Percentiles rank a stretch among this genome's conserved stretches.
These are phyloP conservation scores for Leccinum boreale DNA, from an alignment of 768 basidiomycete species.

Conservation along the genomic window DNA sequence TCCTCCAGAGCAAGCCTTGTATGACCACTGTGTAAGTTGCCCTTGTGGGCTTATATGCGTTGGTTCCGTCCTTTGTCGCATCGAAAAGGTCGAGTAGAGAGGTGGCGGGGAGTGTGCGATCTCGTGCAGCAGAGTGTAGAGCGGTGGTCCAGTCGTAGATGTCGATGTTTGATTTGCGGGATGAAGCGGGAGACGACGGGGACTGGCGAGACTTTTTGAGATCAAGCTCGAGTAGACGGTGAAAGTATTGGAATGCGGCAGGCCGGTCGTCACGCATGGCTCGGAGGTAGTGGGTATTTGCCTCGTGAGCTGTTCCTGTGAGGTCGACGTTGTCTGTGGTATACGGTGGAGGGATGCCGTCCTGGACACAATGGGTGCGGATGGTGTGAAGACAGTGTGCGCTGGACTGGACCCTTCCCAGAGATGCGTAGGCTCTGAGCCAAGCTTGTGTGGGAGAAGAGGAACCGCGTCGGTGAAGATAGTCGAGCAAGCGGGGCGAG, in stretches of 20 bases:
- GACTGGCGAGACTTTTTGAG: conserved; percentile 10
- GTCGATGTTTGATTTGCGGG: conserved; percentile 32
- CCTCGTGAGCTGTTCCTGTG: conserved; percentile 30
- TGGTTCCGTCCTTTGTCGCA: conserved; percentile 25
- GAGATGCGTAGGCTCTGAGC: conserved; percentile 20
- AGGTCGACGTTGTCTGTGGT: conserved; percentile 5
- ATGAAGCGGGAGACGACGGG: background rate
- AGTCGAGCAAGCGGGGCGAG: conserved; percentile 47
- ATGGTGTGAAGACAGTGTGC: conserved; percentile 40
- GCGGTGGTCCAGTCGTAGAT: conserved; percentile 47
- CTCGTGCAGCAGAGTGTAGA: conserved; percentile 43
- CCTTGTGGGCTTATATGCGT: conserved; percentile 37
- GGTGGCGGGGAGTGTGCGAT: conserved; percentile 31
- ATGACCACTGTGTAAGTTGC: conserved; percentile 54
- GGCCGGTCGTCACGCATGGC: conserved; percentile 38
- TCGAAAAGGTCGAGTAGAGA: conserved; percentile 39
- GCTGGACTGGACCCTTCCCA: conserved; percentile 37
- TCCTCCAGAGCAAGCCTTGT: conserved; percentile 47
- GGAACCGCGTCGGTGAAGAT: conserved; percentile 31
- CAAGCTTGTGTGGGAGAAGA: background rate
- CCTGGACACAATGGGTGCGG: conserved; percentile 23
- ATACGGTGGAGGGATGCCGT: conserved; percentile 21
- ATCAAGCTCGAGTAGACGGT: conserved; percentile 33
- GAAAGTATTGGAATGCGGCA: conserved; percentile 48
- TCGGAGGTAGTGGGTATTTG: conserved; percentile 43